Evolutionary conservation across 2,329 filamentous ascomycete species (phyloP).

Genomic region (Penicillium frequentans): DNA sequence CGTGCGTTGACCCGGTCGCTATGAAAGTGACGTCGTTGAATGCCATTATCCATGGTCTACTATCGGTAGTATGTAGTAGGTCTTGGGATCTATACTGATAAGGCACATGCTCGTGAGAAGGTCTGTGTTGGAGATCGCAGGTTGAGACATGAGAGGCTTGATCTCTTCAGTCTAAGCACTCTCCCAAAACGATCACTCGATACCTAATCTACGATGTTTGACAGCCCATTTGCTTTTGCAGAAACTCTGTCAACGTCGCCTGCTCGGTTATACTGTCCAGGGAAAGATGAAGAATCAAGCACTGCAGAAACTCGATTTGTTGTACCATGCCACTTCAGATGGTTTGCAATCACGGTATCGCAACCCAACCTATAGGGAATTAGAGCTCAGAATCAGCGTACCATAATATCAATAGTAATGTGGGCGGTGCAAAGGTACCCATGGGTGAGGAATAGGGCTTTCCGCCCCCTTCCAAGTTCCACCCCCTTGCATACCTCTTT

Average conservation of each 20-base stretch:
- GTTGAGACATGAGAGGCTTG: too few species aligned
- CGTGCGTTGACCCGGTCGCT: not conserved
- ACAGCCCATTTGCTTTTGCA: not conserved
- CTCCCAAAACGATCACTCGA: not conserved
- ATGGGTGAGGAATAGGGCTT: not conserved
- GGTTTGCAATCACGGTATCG: not conserved
- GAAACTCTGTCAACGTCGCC: not conserved
- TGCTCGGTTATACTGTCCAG: not conserved
- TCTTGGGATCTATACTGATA: not conserved
- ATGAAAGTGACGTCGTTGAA: not conserved
- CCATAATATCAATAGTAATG: conserved; percentile 5
- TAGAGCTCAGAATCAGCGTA: not conserved
- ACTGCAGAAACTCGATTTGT: not conserved
- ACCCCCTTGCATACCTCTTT: conserved; percentile 11
- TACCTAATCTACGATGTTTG: not conserved
- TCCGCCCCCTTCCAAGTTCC: conserved; percentile 6
- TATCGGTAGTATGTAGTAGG: too few species aligned
- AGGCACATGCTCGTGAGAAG: not conserved
- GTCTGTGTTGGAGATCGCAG: not conserved
- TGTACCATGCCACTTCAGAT: not conserved
- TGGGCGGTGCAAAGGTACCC: conserved; percentile 8
- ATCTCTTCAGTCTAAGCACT: not conserved
- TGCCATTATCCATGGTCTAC: not conserved
- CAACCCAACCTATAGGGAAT: not conserved
- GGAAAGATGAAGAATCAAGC: not conserved